These are phyloP conservation scores for Cymbopogon flexuosus DNA, from an alignment of 202 grass and related monocot genomes.

Conservation along the genomic window DNA sequence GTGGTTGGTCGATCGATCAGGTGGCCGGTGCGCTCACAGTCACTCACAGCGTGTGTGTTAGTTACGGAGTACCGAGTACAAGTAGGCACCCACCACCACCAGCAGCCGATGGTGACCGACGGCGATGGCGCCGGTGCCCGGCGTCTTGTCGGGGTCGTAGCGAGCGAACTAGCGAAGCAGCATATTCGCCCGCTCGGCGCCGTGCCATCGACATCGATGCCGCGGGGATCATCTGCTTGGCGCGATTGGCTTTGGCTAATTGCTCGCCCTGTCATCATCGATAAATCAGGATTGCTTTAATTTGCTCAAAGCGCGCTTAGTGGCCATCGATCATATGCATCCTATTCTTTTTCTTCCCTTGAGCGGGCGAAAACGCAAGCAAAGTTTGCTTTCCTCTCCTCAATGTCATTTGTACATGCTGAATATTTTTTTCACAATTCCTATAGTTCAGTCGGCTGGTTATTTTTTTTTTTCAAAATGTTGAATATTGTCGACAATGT, in stretches of 20 bases:
- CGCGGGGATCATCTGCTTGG: neutral
- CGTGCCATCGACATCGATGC: neutral
- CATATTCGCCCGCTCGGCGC: neutral
- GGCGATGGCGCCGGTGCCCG: neutral
- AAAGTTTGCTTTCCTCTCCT: neutral
- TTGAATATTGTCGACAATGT: no score
- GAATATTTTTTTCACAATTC: no score
- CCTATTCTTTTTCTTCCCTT: neutral
- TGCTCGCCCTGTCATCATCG: no score
- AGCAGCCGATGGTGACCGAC: neutral
- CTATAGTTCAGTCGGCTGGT: no score
- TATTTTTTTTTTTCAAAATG: no score
- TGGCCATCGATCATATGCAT: neutral
- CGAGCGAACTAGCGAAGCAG: neutral
- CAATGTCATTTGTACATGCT: neutral
- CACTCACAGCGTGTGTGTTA: neutral
- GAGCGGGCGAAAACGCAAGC: no score
- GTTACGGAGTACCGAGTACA: neutral
- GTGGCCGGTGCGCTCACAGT: conserved; percentile 13
- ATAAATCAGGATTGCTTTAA: neutral
- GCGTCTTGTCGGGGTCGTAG: neutral
- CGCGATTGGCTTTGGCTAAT: neutral
- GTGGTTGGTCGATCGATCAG: conserved; percentile 1
- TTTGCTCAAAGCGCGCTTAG: conserved; percentile 4
- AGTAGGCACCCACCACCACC: neutral